Conservation (phyloP, 176 grass and related monocot species). For the Zoysia pacifica region DNA sequence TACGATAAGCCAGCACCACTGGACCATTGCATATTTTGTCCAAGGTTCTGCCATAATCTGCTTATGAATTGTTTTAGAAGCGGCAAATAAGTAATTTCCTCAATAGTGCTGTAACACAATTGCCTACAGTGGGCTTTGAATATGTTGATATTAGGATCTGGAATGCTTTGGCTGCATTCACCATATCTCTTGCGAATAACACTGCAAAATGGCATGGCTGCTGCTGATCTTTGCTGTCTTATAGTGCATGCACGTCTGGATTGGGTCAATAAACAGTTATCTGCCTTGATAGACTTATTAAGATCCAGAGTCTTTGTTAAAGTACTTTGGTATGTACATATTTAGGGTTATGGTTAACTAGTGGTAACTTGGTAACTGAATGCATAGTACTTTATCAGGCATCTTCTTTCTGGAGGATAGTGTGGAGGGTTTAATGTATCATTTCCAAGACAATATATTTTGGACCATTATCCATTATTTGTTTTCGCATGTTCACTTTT, state of each 20-base stretch:
- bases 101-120: slow-evolving; percentile 1
- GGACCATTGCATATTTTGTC: slow-evolving; percentile 3
- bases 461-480: not conserved
- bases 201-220: not conserved
- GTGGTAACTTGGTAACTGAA: slow-evolving; percentile 8
- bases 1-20: not conserved
- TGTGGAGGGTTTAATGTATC: not conserved
- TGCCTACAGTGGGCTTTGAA: not conserved
- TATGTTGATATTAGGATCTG: too few relatives aligned
- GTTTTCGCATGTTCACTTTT: not conserved
- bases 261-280: not conserved
- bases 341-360: not conserved
- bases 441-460: not conserved
- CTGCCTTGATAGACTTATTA: not conserved
- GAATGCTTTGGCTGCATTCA: too few relatives aligned
- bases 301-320: not conserved
- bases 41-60: not conserved
- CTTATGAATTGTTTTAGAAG: not conserved
- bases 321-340: not conserved
- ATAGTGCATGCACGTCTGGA: not conserved
- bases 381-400: not conserved
- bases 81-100: not conserved
- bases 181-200: not conserved
- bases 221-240: not conserved
- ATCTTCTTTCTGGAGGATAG: not conserved